Evolutionary conservation across 352 stramenopile genomes (phyloP), one percentile per base, ranked within the genome.

Genomic region (Globisporangium uncinulatum): DNA sequence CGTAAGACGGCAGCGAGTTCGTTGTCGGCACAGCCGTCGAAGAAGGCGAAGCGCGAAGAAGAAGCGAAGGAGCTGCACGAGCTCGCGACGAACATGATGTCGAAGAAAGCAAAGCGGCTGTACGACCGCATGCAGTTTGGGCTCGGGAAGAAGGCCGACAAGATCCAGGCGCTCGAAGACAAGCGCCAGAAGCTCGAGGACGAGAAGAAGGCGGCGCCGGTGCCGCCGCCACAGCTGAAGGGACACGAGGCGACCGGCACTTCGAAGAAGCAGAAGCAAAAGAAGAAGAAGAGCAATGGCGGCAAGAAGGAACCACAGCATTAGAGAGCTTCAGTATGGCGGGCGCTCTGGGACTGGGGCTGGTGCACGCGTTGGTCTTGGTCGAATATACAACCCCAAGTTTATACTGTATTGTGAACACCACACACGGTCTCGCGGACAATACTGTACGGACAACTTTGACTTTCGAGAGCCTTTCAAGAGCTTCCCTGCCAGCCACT

Each of bases 81-180:
- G 55, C 76, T 92, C 65, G 82, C 84, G n/a, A 88, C 89, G 48
- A 94, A 74, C 31, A 96, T 97, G 86, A 97, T 97, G 89, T 94
- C 84, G 44, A 97, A 97, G 69, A 97, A 97, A 73, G 70, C 87
- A 21, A 95, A 94, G 69, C 78, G 87, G 37, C 70, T 97, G 65
- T 96, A 97, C 58, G 83, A 93, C 63, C 83, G 87, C 31, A 97
- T 97, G 89, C 89, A 96, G 72, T 93, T 94, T 70, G 89, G 89
- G 53, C 71, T 96, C 37, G 79, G 82, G 62, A 93, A 92, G 68
- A 92, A 92, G 73, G 74, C 79, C 32, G 82, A 94, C 71, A 91
- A 91, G 61, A 87, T 94, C 51, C 74, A 92, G 59, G 83, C 77
- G 47, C 71, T 94, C 9, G 82, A 94, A 60, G 80, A 76, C 66